These are phyloP conservation scores for Melaleuca quinquenervia DNA, from an alignment of 345 rosid species.

Conservation along the genomic window DNA sequence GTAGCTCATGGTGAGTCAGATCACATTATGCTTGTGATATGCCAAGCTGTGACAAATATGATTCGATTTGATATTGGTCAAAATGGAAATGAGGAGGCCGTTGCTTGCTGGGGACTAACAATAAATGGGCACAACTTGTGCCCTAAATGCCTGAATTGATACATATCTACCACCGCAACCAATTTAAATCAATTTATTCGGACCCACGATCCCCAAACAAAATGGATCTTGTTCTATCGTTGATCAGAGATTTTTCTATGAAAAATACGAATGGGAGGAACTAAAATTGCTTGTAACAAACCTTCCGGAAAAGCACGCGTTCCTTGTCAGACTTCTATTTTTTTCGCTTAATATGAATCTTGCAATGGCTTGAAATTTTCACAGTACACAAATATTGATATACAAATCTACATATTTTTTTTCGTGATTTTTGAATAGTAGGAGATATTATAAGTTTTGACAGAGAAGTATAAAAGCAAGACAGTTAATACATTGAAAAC, in stretches of 20 bases:
- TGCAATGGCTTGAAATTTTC: neutral
- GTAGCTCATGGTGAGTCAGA: neutral
- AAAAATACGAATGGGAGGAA: no score
- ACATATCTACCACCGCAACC: neutral
- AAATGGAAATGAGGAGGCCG: neutral
- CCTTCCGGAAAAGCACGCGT: no score
- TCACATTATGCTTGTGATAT: neutral
- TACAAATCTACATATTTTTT: neutral
- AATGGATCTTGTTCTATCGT: no score
- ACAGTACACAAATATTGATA: neutral
- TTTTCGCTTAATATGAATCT: neutral
- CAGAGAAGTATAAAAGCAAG: neutral
- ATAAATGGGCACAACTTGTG: neutral
- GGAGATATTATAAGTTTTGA: neutral
- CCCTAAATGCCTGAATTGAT: neutral
- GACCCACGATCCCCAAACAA: no score
- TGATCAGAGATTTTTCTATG: no score
- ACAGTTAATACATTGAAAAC: neutral
- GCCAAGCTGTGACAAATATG: neutral
- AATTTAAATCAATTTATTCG: neutral
- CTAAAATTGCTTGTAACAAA: neutral
- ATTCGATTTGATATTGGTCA: neutral
- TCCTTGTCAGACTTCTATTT: neutral
- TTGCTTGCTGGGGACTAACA: neutral
- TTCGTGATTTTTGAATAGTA: neutral